Evolutionary conservation across 1,284 basidiomycete species (phyloP).

Genomic region (Malassezia arunalokei): DNA sequence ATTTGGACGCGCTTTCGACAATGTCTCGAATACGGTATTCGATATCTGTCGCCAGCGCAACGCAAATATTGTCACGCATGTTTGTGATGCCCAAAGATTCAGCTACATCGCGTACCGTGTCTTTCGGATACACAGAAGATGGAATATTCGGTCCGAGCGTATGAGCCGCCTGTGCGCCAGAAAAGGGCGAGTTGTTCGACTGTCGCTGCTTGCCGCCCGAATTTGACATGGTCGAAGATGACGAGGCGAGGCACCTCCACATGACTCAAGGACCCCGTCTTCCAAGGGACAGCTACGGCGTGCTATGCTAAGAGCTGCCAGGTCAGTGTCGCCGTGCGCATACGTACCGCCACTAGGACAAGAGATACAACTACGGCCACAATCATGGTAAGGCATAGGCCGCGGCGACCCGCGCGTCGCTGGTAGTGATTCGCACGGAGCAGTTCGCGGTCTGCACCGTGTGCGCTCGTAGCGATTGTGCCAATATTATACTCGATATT

Average conservation of each 20-base stretch:
- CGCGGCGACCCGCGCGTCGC: slow-evolving; percentile 76
- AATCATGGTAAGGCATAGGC: slow-evolving; percentile 77
- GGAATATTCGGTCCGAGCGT: slow-evolving; percentile 13
- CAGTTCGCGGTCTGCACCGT: slow-evolving; percentile 73
- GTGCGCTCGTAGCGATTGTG: slow-evolving; percentile 70
- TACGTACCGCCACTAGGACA: slow-evolving; percentile 61
- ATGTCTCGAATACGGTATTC: slow-evolving; percentile 91
- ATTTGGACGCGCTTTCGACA: slow-evolving; percentile 87
- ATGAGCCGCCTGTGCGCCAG: not conserved
- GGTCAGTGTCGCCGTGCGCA: no score
- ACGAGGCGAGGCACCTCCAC: slow-evolving; percentile 8
- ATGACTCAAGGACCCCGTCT: not conserved
- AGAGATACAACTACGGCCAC: slow-evolving; percentile 75
- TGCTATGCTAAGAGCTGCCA: slow-evolving; percentile 1
- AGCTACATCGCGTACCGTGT: slow-evolving; percentile 59
- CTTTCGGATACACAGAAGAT: slow-evolving; percentile 37
- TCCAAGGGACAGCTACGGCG: not conserved
- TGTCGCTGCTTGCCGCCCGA: slow-evolving; percentile 4
- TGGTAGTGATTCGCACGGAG: slow-evolving; percentile 86
- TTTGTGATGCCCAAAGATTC: slow-evolving; percentile 72
- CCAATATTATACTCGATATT: slow-evolving; percentile 93
- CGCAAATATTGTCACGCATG: slow-evolving; percentile 67
- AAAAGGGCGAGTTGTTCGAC: not conserved
- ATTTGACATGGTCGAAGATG: slow-evolving; percentile 10
- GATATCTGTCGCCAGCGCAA: slow-evolving; percentile 81